A percentile compares a stretch with the other conserved stretches of the same genome.
phyloP scores from a whole-genome alignment of 208 protist species.

The Angomonas ambiguus region DNA sequence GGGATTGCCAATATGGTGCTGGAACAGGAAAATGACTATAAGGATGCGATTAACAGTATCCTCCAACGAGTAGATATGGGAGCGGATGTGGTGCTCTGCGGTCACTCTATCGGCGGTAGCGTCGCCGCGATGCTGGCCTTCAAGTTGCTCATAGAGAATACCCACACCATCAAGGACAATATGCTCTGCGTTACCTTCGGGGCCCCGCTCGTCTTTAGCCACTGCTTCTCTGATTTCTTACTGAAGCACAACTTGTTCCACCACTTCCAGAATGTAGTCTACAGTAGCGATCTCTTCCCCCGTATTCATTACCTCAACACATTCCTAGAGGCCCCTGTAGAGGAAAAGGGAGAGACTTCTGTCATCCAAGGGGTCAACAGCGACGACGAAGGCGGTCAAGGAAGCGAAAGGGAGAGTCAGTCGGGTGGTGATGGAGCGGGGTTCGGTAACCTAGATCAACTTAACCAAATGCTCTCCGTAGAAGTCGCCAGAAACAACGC shows the following conservation, averaged over 20 bases:
- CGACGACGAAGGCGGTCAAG: neutral
- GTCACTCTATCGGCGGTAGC: slow-evolving; percentile 36
- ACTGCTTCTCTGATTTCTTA: slow-evolving; percentile 23
- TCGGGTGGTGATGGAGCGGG: neutral
- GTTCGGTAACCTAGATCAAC: neutral
- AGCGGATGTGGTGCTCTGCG: slow-evolving; percentile 34
- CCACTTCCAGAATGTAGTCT: slow-evolving; percentile 41
- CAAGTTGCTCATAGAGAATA: slow-evolving; percentile 33
- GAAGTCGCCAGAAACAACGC: slow-evolving; percentile 16
- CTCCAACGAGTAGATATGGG: slow-evolving; percentile 21
- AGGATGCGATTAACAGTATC: slow-evolving; percentile 15
- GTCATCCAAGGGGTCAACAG: neutral
- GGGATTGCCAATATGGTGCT: slow-evolving; percentile 14
- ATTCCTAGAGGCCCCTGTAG: slow-evolving; percentile 22
- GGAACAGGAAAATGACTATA: slow-evolving; percentile 13
- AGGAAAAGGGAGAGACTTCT: neutral
- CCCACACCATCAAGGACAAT: slow-evolving; percentile 15
- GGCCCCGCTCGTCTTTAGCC: slow-evolving; percentile 27
- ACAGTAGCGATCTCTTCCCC: slow-evolving; percentile 40
- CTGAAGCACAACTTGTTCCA: neutral
- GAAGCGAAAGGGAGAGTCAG: neutral
- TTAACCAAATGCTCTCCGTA: neutral
- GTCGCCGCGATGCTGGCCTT: slow-evolving; percentile 21
- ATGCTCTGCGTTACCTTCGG: slow-evolving; percentile 48
- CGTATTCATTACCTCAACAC: slow-evolving; percentile 24